These are phyloP conservation scores for Cryptosporidium sp. DNA, from an alignment of 169 alveolate genomes.

Conservation along the genomic window DNA sequence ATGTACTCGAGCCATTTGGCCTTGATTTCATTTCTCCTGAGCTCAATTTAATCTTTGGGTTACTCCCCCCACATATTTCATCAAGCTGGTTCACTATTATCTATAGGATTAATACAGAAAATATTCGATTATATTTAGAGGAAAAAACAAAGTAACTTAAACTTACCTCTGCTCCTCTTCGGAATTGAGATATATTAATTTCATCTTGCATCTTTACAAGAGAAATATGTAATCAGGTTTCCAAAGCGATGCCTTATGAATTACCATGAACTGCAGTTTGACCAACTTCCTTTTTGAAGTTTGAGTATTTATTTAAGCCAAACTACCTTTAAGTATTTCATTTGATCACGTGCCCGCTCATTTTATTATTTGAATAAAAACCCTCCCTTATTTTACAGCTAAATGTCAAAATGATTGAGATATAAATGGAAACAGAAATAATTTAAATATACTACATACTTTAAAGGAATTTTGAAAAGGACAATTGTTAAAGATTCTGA, in stretches of 20 bases:
- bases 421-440: neutral
- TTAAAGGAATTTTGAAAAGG: neutral
- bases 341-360: conserved; percentile 24
- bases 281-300: neutral
- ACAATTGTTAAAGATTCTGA: neutral
- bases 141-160: no score
- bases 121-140: neutral
- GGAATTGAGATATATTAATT: conserved; percentile 36
- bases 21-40: neutral
- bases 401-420: neutral
- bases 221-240: neutral
- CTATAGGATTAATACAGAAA: conserved; percentile 8
- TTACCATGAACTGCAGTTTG: conserved; percentile 12
- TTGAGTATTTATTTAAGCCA: neutral
- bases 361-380: neutral
- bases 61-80: conserved; percentile 64
- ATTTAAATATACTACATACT: neutral
- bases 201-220: conserved; percentile 49
- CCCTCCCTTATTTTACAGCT: neutral
- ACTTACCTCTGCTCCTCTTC: conserved; percentile 75
- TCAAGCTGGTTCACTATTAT: conserved; percentile 21
- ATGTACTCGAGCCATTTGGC: conserved; percentile 19
- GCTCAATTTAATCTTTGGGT: conserved; percentile 25
- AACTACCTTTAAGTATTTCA: neutral
- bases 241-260: neutral